These are phyloP conservation scores for Fraxinus paxiana DNA, from an alignment of 305 asterid species.

Conservation along the genomic window DNA sequence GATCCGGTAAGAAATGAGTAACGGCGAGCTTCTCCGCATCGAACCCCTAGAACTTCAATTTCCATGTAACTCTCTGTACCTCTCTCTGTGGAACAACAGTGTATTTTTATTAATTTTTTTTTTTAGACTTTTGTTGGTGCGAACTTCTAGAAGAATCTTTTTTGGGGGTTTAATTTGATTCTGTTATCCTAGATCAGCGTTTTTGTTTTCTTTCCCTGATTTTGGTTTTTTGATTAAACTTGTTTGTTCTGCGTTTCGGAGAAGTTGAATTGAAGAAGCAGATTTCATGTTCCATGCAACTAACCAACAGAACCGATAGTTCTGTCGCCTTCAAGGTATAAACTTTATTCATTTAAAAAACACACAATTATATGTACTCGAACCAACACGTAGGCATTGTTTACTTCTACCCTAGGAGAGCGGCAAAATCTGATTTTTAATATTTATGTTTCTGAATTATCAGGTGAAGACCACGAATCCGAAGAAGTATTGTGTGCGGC, in stretches of 20 bases:
- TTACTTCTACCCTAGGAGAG: neutral
- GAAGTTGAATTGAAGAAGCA: constrained; percentile 78
- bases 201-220: constrained; percentile 15
- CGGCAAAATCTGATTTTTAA: neutral
- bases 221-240: constrained; percentile 9
- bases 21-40: constrained; percentile 58
- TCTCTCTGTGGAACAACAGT: neutral
- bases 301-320: constrained; percentile 56
- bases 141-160: constrained; percentile 21
- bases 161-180: constrained; percentile 15
- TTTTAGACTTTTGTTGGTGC: constrained; percentile 11
- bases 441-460: constrained; percentile 13
- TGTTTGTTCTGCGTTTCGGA: constrained; percentile 10
- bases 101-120: neutral
- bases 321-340: constrained; percentile 69
- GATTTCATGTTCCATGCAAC: constrained; percentile 56
- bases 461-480: constrained; percentile 82
- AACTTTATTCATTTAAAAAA: neutral
- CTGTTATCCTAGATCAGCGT: constrained; percentile 32
- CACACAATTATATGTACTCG: neutral
- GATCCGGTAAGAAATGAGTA: constrained; percentile 46
- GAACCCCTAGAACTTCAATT: constrained; percentile 61
- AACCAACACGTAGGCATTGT: neutral
- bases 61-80: constrained; percentile 36
- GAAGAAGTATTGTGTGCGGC: constrained; percentile 79